Conservation (phyloP, 2,329 filamentous ascomycete genomes). For the Arthrobotrys sinensis region DNA sequence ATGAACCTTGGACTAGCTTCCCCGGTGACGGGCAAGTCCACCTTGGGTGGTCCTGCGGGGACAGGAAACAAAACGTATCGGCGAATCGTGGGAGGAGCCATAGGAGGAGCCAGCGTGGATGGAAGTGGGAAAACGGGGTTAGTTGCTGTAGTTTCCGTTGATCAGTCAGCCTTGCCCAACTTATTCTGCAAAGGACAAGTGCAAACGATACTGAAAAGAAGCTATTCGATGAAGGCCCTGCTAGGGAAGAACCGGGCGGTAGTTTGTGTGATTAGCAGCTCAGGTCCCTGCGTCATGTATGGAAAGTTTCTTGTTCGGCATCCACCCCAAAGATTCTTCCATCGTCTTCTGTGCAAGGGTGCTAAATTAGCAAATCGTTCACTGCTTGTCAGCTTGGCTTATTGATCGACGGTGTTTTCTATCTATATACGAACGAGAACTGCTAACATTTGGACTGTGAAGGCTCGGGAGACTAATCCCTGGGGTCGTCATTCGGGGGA, state of each 20-base stretch:
- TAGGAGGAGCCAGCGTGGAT: conserved; percentile 10
- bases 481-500: conserved; percentile 1
- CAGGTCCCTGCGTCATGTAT: conserved; percentile 61
- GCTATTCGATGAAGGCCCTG: conserved; percentile 1
- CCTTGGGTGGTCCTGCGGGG: conserved; percentile 29
- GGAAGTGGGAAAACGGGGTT: conserved; percentile 12
- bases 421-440: not conserved
- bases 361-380: conserved; percentile 47
- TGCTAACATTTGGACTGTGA: not conserved
- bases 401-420: conserved; percentile 33
- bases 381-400: conserved; percentile 34
- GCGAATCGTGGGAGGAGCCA: conserved; percentile 15
- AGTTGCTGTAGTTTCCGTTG: conserved; percentile 18
- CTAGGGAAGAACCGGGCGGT: conserved; percentile 34
- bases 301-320: conserved; percentile 40
- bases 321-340: conserved; percentile 36
- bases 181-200: conserved; percentile 29
- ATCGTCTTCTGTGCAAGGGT: conserved; percentile 53
- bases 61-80: conserved; percentile 11
- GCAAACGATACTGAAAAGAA: conserved; percentile 16
- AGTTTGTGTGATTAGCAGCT: conserved; percentile 37
- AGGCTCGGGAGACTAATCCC: conserved; percentile 4
- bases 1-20: conserved; percentile 49
- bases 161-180: conserved; percentile 48
- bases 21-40: conserved; percentile 50